A percentile compares a stretch with the other conserved stretches of the same genome.
phyloP scores from a whole-genome alignment of 2,329 filamentous ascomycete species.

The Alternaria infectoria region DNA sequence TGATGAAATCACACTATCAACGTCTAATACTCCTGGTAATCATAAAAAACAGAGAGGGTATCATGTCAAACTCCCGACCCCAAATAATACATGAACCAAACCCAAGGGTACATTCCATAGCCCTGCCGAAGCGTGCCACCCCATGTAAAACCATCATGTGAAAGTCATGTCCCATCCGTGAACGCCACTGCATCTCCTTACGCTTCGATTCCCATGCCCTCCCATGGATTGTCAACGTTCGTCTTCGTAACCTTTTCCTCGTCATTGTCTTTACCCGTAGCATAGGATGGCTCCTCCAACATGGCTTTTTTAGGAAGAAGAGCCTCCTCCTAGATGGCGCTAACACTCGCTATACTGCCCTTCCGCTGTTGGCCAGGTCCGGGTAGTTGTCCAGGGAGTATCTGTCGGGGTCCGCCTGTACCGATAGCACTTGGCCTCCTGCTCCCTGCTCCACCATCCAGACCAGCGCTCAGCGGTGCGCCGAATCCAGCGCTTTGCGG shows the following conservation, averaged over 20 bases:
- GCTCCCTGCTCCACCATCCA: conserved; percentile 34
- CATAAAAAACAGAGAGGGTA: conserved; percentile 1
- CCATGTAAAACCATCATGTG: background rate
- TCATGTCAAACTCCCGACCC: background rate
- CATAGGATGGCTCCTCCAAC: background rate
- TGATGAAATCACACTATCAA: background rate
- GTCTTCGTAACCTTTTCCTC: background rate
- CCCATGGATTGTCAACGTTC: background rate
- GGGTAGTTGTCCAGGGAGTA: conserved; percentile 44
- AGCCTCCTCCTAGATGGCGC: background rate
- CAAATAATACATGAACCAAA: background rate
- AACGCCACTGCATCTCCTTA: background rate
- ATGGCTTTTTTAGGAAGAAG: fast-evolving
- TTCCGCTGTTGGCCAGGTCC: conserved; percentile 4
- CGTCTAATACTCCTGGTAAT: background rate
- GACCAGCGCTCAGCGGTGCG: conserved; percentile 37
- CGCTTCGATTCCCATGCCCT: background rate
- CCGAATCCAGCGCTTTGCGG: conserved; percentile 37
- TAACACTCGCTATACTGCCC: conserved; percentile 5
- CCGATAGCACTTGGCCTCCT: conserved; percentile 41
- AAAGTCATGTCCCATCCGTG: background rate
- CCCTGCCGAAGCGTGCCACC: background rate
- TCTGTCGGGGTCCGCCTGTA: conserved; percentile 42
- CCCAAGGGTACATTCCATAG: background rate
- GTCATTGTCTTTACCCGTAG: background rate